Evolutionary conservation across 2,329 filamentous ascomycete species (phyloP).

Genomic region (Fusarium fujikuroi): DNA sequence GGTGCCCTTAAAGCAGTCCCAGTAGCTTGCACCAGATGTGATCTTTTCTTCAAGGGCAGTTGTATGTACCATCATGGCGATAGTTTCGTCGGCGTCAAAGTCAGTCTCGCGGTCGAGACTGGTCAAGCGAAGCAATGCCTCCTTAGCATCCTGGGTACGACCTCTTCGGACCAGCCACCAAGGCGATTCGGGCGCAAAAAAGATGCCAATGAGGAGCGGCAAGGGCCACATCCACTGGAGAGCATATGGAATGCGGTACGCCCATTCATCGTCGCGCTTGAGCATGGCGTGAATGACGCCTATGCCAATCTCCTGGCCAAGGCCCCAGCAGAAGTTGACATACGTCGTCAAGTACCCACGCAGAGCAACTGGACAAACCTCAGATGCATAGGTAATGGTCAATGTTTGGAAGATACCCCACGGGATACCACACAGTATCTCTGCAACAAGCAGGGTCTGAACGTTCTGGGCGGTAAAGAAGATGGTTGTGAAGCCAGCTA

Average conservation of each 20-base stretch:
- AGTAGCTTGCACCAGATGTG: constrained; percentile 77
- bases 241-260: constrained; percentile 76
- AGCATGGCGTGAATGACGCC: constrained; percentile 78
- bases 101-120: constrained; percentile 71
- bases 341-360: constrained; percentile 79
- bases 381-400: constrained; percentile 74
- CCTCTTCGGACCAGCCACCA: constrained; percentile 81
- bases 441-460: constrained; percentile 66
- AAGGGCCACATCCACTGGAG: constrained; percentile 84
- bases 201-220: constrained; percentile 72
- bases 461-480: constrained; percentile 73
- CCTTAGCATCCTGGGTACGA: constrained; percentile 72
- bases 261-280: constrained; percentile 72
- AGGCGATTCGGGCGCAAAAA: constrained; percentile 75
- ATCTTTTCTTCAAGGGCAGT: constrained; percentile 82
- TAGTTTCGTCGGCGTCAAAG: constrained; percentile 84
- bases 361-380: constrained; percentile 78
- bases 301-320: constrained; percentile 79
- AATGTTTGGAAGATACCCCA: constrained; percentile 70
- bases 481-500: constrained; percentile 69
- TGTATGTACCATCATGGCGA: constrained; percentile 94
- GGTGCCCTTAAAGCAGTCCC: constrained; percentile 84
- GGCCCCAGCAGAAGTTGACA: constrained; percentile 80
- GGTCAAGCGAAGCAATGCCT: constrained; percentile 72
- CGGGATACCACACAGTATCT: constrained; percentile 71